phyloP scores from a whole-genome alignment of 73 alveolate genomes.

The Paramecium primaurelia region DNA sequence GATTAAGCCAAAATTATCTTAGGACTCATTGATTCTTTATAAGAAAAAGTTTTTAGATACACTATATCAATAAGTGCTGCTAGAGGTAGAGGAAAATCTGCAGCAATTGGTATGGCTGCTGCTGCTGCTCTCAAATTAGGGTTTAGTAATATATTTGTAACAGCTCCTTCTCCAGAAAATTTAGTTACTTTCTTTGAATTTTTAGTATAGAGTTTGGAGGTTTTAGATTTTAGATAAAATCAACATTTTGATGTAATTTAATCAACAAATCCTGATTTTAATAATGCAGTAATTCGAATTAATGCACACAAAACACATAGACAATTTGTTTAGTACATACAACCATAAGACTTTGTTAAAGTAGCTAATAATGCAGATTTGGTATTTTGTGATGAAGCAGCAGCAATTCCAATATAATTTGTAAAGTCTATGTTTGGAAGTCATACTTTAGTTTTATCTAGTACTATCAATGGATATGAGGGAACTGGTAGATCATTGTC shows the following conservation, averaged over 20 bases:
- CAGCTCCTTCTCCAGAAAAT: conserved; percentile 99
- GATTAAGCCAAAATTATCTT: conserved; percentile 94
- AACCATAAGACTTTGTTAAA: conserved; percentile 82
- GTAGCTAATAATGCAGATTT: conserved; percentile 92
- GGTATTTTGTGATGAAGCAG: conserved; percentile 99
- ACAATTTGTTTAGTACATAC: conserved; percentile 90
- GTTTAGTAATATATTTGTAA: conserved; percentile 96
- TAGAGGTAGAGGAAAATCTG: conserved; percentile 98
- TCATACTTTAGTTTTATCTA: conserved; percentile 92
- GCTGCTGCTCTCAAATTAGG: conserved; percentile 98
- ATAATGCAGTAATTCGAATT: conserved; percentile 87
- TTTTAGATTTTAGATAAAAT: conserved; percentile 91
- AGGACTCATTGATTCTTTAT: conserved; percentile 92
- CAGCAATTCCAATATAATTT: conserved; percentile 98
- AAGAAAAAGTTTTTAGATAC: conserved; percentile 91
- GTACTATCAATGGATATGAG: conserved; percentile 99
- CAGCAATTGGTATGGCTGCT: conserved; percentile 98
- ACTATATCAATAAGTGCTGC: conserved; percentile 98
- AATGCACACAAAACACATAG: conserved; percentile 90
- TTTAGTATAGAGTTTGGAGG: conserved; percentile 93
- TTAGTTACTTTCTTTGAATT: conserved; percentile 97
- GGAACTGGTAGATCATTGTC: conserved; percentile 93
- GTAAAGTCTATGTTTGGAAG: conserved; percentile 95
- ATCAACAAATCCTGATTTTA: conserved; percentile 89
- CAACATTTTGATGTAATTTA: conserved; percentile 89